Evolutionary conservation across 768 basidiomycete genomes (phyloP).

Genomic region (Tricholoma saponaceum): DNA sequence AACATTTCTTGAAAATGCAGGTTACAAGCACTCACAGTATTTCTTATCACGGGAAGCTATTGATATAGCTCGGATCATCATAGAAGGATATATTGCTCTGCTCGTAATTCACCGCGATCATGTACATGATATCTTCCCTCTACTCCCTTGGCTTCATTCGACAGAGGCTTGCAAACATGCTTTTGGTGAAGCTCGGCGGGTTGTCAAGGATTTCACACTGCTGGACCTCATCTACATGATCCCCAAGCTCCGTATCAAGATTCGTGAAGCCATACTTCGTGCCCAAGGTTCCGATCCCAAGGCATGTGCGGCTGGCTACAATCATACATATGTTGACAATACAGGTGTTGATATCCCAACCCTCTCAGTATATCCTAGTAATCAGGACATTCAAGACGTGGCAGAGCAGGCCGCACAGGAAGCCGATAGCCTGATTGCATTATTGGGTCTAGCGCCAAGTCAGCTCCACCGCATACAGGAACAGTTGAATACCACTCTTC

Average conservation of each 20-base stretch:
- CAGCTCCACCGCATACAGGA: background rate
- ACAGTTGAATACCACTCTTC: background rate
- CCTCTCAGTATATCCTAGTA: constrained; percentile 18
- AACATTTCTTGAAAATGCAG: no score
- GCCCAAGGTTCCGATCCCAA: constrained; percentile 12
- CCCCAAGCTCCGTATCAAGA: constrained; percentile 19
- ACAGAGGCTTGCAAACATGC: constrained; percentile 30
- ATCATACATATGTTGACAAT: constrained; percentile 22
- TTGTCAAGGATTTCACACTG: constrained; percentile 32
- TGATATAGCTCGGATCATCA: constrained; percentile 27
- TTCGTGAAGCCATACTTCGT: constrained; percentile 18
- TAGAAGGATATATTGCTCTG: constrained; percentile 28
- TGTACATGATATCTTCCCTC: background rate
- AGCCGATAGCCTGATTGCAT: constrained; percentile 14
- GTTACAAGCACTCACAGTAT: constrained; percentile 18
- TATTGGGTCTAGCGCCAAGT: constrained; percentile 13
- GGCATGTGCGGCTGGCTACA: constrained; percentile 20
- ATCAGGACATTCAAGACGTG: constrained; percentile 16
- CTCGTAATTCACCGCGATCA: constrained; percentile 34
- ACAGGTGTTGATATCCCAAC: constrained; percentile 11
- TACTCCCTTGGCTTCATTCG: constrained; percentile 27
- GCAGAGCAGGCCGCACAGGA: constrained; percentile 16
- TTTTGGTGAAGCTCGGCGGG: constrained; percentile 24
- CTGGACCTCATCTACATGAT: constrained; percentile 26
- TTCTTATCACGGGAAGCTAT: constrained; percentile 29